A percentile compares a stretch with the other conserved stretches of the same genome.
Evolutionary conservation across 2,329 filamentous ascomycete genomes (phyloP).

Genomic region (Pestalotiopsis sp.): DNA sequence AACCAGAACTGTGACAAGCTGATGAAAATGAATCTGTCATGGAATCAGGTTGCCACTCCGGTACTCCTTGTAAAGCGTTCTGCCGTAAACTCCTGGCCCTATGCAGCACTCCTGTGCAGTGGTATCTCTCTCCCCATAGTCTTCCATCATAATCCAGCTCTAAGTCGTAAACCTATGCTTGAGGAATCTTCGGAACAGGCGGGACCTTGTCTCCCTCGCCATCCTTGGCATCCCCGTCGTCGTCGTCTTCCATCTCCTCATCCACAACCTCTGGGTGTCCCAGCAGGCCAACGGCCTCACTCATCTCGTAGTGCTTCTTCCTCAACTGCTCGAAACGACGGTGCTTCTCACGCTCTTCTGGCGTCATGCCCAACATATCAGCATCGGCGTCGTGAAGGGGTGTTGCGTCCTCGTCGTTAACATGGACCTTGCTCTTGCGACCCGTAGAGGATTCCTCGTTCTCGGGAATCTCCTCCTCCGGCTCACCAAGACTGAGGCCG

Average conservation of each 20-base stretch:
- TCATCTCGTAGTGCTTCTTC: conserved; percentile 99
- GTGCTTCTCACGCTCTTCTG: conserved; percentile 89
- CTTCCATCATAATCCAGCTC: background rate
- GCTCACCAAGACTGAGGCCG: conserved; percentile 87
- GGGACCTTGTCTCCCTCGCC: conserved; percentile 24
- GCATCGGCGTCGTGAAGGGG: conserved; percentile 63
- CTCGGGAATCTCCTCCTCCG: conserved; percentile 72
- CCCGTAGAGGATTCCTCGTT: conserved; percentile 36
- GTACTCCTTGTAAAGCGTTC: background rate
- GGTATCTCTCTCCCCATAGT: background rate
- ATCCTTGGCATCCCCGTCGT: conserved; percentile 58
- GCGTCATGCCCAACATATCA: conserved; percentile 53
- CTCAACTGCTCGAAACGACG: conserved; percentile 86
- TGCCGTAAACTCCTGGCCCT: background rate
- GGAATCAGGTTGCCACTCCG: background rate
- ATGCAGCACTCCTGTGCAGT: background rate
- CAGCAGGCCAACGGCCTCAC: conserved; percentile 83
- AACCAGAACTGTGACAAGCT: background rate
- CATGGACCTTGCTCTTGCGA: conserved; percentile 71
- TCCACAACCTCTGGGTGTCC: conserved; percentile 72
- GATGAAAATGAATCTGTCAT: background rate
- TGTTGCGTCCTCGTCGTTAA: conserved; percentile 62
- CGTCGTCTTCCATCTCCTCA: conserved; percentile 59
- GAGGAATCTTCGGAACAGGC: conserved; percentile 47
- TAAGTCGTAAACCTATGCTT: conserved; percentile 10